Conservation (phyloP, 352 stramenopile species). For the Phytophthora sansomeana region DNA sequence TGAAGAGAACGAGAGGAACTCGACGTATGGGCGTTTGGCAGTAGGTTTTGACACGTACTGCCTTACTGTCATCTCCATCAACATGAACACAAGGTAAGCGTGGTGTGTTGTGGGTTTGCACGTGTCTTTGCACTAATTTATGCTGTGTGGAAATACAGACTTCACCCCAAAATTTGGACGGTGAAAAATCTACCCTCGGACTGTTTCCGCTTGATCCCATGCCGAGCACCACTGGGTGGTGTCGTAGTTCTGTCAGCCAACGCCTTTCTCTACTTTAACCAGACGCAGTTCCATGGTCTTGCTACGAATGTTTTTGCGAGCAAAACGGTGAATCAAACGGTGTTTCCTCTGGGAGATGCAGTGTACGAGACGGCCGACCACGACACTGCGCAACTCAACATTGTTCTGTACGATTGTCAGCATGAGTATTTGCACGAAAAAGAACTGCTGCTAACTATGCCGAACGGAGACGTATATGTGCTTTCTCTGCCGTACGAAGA, state of each 20-base stretch:
- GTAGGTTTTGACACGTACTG: slow-evolving; percentile 84
- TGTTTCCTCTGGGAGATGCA: slow-evolving; percentile 72
- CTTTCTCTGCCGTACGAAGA: slow-evolving; percentile 74
- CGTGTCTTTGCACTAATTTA: not conserved
- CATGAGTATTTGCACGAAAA: slow-evolving; percentile 76
- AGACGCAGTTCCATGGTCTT: slow-evolving; percentile 86
- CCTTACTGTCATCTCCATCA: slow-evolving; percentile 89
- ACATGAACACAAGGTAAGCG: slow-evolving; percentile 78
- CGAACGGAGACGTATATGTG: slow-evolving; percentile 67
- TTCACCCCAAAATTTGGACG: slow-evolving; percentile 90
- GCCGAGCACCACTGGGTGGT: slow-evolving; percentile 72
- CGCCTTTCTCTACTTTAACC: slow-evolving; percentile 89
- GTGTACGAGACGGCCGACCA: slow-evolving; percentile 68
- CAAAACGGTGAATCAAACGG: slow-evolving; percentile 77
- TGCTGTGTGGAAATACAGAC: slow-evolving; percentile 21
- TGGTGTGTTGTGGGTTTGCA: not conserved
- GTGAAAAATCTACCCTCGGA: slow-evolving; percentile 85
- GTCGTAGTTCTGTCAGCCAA: slow-evolving; percentile 83
- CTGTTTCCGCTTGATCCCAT: slow-evolving; percentile 78
- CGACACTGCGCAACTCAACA: slow-evolving; percentile 56
- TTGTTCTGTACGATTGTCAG: slow-evolving; percentile 75
- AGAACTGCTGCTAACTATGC: slow-evolving; percentile 71
- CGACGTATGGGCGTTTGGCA: slow-evolving; percentile 73
- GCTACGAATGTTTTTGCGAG: slow-evolving; percentile 76
- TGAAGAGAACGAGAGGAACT: slow-evolving; percentile 83